These are phyloP conservation scores for Colletotrichum zoysiae DNA, from an alignment of 2,329 filamentous ascomycete species.

Conservation along the genomic window DNA sequence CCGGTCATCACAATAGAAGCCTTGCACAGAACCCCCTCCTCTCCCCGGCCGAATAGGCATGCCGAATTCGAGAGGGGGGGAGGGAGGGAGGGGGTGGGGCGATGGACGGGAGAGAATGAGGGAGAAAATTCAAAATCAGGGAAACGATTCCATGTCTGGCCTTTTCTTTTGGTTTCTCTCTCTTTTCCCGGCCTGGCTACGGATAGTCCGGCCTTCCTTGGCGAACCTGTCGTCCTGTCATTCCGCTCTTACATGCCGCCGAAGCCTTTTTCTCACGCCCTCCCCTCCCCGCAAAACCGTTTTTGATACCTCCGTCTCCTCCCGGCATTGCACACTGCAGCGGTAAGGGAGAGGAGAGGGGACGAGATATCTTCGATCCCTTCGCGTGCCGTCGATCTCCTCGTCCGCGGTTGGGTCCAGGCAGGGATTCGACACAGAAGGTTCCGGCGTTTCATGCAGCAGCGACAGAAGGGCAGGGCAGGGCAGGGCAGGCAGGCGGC, in stretches of 20 bases:
- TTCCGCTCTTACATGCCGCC: background rate
- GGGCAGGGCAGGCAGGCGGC: background rate
- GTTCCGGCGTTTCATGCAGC: constrained; percentile 1
- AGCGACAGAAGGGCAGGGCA: background rate
- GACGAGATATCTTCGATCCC: background rate
- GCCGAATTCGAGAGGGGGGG: background rate
- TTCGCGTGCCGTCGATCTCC: background rate
- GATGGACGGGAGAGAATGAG: background rate
- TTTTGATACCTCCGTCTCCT: background rate
- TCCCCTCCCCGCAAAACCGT: background rate
- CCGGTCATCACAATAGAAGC: background rate
- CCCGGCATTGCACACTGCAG: background rate
- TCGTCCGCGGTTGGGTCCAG: background rate
- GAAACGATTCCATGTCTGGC: background rate
- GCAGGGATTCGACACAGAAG: background rate
- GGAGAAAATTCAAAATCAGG: background rate
- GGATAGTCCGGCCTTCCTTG: background rate
- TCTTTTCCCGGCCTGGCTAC: background rate
- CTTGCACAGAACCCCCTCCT: background rate
- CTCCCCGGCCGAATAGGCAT: background rate
- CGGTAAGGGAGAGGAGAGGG: background rate
- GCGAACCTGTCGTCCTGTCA: constrained; percentile 8
- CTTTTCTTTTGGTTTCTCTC: background rate
- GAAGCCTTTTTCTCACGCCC: background rate
- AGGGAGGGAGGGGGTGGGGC: too few relatives aligned